phyloP scores from a whole-genome alignment of 768 basidiomycete species.

The Grammothele lineata region DNA sequence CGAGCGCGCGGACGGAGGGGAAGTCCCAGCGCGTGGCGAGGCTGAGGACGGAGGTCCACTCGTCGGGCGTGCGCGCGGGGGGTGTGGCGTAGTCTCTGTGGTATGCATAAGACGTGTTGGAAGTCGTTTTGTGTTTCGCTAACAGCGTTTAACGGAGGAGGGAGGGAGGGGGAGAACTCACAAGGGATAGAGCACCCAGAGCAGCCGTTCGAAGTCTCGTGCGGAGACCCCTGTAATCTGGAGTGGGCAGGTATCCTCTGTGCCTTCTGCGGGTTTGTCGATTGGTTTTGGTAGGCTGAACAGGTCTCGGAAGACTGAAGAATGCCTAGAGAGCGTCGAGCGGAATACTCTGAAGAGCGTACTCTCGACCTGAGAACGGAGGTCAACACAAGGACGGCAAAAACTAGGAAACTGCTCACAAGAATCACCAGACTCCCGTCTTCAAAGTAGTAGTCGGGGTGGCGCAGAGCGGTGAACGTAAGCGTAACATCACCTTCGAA shows the following conservation, averaged over 20 bases:
- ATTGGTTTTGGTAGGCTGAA: conserved; percentile 18
- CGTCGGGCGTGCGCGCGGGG: conserved; percentile 35
- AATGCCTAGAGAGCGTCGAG: conserved; percentile 62
- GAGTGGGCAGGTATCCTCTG: conserved; percentile 26
- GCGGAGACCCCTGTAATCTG: conserved; percentile 38
- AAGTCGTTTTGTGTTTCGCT: background rate
- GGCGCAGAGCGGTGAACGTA: conserved; percentile 9
- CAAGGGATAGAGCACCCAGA: conserved; percentile 66
- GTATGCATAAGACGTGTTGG: background rate
- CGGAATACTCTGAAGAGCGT: conserved; percentile 53
- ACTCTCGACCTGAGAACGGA: conserved; percentile 46
- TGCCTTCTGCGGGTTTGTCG: conserved; percentile 19
- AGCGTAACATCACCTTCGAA: too few species aligned
- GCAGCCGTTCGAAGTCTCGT: conserved; percentile 48
- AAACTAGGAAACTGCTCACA: conserved; percentile 30
- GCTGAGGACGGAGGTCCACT: conserved; percentile 39
- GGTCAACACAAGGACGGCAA: too few species aligned
- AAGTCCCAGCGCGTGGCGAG: conserved; percentile 40
- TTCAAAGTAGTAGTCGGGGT: conserved; percentile 43
- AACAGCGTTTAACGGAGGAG: too few species aligned
- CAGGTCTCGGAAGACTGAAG: conserved; percentile 26
- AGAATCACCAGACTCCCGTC: conserved; percentile 51
- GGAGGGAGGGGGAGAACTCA: too few species aligned
- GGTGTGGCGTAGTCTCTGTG: conserved; percentile 51
- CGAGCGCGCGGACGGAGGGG: conserved; percentile 33